These are phyloP conservation scores for Neocallimastix lanati DNA, from an alignment of 192 early-diverging fungal species.

Conservation along the genomic window DNA sequence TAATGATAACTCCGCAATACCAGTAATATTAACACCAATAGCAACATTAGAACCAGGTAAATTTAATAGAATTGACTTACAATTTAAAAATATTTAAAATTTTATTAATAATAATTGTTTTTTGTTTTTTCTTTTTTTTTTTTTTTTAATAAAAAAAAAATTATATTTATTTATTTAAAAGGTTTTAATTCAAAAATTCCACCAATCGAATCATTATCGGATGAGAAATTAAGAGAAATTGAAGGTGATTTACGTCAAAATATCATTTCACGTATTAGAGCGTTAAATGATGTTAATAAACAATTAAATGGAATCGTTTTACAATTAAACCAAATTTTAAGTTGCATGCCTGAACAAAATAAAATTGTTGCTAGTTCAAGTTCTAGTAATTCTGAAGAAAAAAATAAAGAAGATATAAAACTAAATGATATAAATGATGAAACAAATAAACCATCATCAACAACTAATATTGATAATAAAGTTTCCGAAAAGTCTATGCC, in stretches of 20 bases:
- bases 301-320: constrained; percentile 21
- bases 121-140: too few species aligned
- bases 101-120: too few species aligned
- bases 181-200: background rate
- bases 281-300: constrained; percentile 15
- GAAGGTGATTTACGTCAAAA: constrained; percentile 24
- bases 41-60: background rate
- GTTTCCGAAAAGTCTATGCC: too few species aligned
- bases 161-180: background rate
- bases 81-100: too few species aligned
- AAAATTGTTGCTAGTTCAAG: background rate
- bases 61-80: too few species aligned
- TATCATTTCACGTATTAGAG: constrained; percentile 13
- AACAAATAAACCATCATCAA: too few species aligned
- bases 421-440: too few species aligned
- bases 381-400: too few species aligned
- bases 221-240: constrained; percentile 17
- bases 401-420: too few species aligned
- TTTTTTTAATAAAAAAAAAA: too few species aligned
- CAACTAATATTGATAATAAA: too few species aligned
- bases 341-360: background rate
- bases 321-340: constrained; percentile 20
- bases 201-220: constrained; percentile 3
- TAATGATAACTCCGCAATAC: background rate
- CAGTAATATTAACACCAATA: background rate